phyloP scores from a whole-genome alignment of 1,284 basidiomycete species.

The Termitomyces sp. region DNA sequence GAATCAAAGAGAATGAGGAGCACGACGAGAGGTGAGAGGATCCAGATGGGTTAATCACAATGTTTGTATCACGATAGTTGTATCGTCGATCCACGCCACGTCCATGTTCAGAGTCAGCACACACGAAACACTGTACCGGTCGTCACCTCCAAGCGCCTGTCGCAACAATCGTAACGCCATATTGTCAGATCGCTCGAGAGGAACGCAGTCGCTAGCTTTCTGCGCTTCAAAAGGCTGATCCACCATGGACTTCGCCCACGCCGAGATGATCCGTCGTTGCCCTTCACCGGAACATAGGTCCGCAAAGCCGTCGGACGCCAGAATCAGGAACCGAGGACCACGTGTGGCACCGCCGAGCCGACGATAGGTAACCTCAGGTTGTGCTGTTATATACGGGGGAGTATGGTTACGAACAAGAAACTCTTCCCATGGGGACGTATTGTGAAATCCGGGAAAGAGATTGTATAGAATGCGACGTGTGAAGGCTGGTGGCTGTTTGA shows the following conservation, averaged over 20 bases:
- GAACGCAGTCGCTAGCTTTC: constrained; percentile 7
- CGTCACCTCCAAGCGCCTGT: constrained; percentile 54
- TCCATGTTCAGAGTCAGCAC: constrained; percentile 65
- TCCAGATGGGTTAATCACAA: constrained; percentile 28
- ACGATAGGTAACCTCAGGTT: constrained; percentile 57
- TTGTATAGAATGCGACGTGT: constrained; percentile 66
- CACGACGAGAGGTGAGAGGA: background rate
- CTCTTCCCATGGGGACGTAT: constrained; percentile 59
- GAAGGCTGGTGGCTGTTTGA: constrained; percentile 67
- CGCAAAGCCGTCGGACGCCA: constrained; percentile 64
- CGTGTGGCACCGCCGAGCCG: constrained; percentile 30
- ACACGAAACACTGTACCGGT: constrained; percentile 48
- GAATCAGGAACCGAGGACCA: constrained; percentile 47
- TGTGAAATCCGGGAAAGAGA: constrained; percentile 55
- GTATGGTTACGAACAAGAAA: constrained; percentile 57
- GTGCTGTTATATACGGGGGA: constrained; percentile 64
- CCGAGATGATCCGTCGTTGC: constrained; percentile 40
- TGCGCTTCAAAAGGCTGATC: constrained; percentile 4
- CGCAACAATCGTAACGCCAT: constrained; percentile 56
- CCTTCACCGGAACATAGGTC: constrained; percentile 50
- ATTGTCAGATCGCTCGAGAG: constrained; percentile 32
- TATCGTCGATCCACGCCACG: constrained; percentile 65
- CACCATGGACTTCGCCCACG: constrained; percentile 43
- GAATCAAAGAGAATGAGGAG: constrained; percentile 2
- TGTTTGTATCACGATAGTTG: constrained; percentile 60